Evolutionary conservation across 768 basidiomycete genomes (phyloP).

Genomic region (Naganishia kalamii): DNA sequence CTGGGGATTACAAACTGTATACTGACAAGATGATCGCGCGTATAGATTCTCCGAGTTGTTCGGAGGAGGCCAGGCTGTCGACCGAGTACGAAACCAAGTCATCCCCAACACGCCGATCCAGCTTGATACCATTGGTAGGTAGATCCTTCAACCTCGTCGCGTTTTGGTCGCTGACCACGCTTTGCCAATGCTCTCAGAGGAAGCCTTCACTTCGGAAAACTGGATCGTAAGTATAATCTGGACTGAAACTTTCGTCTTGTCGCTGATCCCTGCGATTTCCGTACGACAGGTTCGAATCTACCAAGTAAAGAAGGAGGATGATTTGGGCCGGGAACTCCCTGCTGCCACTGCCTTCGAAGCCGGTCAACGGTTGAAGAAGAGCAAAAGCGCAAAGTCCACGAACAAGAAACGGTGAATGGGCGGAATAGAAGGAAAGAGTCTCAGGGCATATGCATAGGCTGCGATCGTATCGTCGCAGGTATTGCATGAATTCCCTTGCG

Average conservation of each 20-base stretch:
- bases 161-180: background rate
- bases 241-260: slow-evolving; percentile 32
- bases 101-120: slow-evolving; percentile 71
- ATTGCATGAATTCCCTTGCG: background rate
- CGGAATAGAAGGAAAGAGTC: no score
- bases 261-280: background rate
- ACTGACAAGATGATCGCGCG: background rate
- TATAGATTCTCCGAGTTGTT: slow-evolving; percentile 78
- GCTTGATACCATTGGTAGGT: slow-evolving; percentile 78
- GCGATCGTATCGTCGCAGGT: no score
- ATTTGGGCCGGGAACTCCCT: slow-evolving; percentile 81
- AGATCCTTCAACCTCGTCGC: background rate
- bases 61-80: slow-evolving; percentile 64
- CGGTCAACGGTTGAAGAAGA: slow-evolving; percentile 79
- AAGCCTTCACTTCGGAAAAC: slow-evolving; percentile 98
- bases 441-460: no score
- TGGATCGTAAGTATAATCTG: slow-evolving; percentile 68
- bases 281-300: slow-evolving; percentile 64
- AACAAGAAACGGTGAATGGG: slow-evolving; percentile 23
- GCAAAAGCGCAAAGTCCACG: slow-evolving; percentile 23
- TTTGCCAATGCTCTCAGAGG: slow-evolving; percentile 57
- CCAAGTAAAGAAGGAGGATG: slow-evolving; percentile 87
- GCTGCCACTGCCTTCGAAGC: slow-evolving; percentile 73
- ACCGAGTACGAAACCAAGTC: slow-evolving; percentile 82
- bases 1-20: slow-evolving; percentile 20